These are phyloP conservation scores for Colletotrichum melonis DNA, from an alignment of 2,329 filamentous ascomycete species.

Conservation along the genomic window DNA sequence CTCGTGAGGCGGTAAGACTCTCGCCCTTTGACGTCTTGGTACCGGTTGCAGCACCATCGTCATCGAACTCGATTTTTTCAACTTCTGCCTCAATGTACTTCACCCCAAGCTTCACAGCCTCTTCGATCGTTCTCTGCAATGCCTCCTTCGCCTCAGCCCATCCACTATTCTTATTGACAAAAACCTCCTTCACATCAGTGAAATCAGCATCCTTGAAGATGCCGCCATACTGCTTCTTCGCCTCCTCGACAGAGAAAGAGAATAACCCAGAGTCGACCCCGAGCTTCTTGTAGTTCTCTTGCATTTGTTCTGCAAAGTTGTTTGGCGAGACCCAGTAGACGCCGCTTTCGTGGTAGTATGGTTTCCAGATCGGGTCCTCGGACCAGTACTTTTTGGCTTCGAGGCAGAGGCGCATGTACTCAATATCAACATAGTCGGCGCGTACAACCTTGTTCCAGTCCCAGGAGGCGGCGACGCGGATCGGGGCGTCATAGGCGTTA, in stretches of 20 bases:
- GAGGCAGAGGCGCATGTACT: constrained; percentile 44
- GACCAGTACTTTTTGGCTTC: constrained; percentile 46
- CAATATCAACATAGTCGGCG: constrained; percentile 47
- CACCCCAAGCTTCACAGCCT: constrained; percentile 60
- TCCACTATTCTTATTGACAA: constrained; percentile 65
- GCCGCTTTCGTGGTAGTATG: constrained; percentile 45
- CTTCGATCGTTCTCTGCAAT: constrained; percentile 58
- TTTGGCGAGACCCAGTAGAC: constrained; percentile 52
- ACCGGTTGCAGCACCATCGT: constrained; percentile 56
- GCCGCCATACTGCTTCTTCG: constrained; percentile 58
- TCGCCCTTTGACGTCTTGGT: constrained; percentile 59
- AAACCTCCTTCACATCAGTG: constrained; percentile 61
- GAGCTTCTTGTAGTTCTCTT: constrained; percentile 44
- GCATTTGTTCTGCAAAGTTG: constrained; percentile 46
- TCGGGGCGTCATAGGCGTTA: constrained; percentile 38
- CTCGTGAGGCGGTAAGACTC: constrained; percentile 58
- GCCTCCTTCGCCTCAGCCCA: constrained; percentile 68
- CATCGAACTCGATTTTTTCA: constrained; percentile 51
- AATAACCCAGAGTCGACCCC: constrained; percentile 46
- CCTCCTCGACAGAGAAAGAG: constrained; percentile 59
- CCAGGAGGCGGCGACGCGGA: constrained; percentile 41
- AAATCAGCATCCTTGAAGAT: constrained; percentile 66
- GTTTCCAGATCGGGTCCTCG: constrained; percentile 41
- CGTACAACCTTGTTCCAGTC: constrained; percentile 53
- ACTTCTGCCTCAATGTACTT: constrained; percentile 61